Evolutionary conservation across 106 monocot species (phyloP).

Genomic region (Alisma plantagoaquatica): DNA sequence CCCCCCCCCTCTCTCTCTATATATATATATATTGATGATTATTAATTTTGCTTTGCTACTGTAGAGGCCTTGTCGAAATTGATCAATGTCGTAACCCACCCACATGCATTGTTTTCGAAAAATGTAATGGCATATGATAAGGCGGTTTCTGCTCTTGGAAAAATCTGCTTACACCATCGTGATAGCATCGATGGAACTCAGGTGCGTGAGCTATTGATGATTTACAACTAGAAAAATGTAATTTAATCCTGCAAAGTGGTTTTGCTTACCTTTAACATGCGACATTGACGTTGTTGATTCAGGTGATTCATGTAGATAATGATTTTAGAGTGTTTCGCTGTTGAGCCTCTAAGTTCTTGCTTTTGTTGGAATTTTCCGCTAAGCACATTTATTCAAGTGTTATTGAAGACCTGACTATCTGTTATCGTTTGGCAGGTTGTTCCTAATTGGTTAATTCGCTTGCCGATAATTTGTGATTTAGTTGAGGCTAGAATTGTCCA

Average conservation of each 20-base stretch:
- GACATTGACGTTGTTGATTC: background rate
- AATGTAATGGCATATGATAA: slow-evolving; percentile 97
- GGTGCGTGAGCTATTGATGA: slow-evolving; percentile 21
- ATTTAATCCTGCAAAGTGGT: too few species aligned
- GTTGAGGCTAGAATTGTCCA: slow-evolving; percentile 97
- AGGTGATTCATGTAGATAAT: background rate
- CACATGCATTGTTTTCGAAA: slow-evolving; percentile 56
- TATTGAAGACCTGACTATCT: background rate
- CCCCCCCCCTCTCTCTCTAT: too few species aligned
- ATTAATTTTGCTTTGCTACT: too few species aligned
- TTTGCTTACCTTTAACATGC: too few species aligned
- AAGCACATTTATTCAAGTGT: background rate
- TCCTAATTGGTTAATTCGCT: slow-evolving; percentile 85
- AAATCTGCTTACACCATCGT: slow-evolving; percentile 78
- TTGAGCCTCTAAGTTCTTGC: background rate
- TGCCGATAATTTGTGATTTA: slow-evolving; percentile 80
- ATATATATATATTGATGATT: too few species aligned
- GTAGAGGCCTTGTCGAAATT: slow-evolving; percentile 89
- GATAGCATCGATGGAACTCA: slow-evolving; percentile 75
- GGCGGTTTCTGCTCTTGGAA: slow-evolving; percentile 91
- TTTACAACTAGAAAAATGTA: background rate
- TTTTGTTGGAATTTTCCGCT: too few species aligned
- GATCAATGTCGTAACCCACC: slow-evolving; percentile 63
- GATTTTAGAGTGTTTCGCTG: background rate
- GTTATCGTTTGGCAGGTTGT: slow-evolving; percentile 39